Percentiles rank a stretch among this genome's conserved stretches.
Evolutionary conservation across 169 alveolate genomes (phyloP).

Genomic region (Plasmodium fragile): DNA sequence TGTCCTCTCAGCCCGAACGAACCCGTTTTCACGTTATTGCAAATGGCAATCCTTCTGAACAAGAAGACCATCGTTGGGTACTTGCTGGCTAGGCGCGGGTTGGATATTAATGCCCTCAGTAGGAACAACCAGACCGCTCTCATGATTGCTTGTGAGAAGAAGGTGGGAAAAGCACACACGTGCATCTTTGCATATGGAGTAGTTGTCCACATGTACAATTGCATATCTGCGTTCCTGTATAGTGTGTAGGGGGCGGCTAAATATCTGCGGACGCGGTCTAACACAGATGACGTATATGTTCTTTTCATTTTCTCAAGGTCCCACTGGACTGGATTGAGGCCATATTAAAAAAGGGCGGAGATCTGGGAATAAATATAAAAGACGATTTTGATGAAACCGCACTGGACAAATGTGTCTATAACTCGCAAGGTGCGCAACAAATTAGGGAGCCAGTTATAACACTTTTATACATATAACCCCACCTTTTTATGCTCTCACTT

Average conservation of each 20-base stretch:
- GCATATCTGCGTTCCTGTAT: not conserved
- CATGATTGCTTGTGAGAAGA: conserved; percentile 72
- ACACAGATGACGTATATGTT: not conserved
- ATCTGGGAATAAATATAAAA: conserved; percentile 63
- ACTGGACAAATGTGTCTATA: conserved; percentile 44
- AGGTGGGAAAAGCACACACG: conserved; percentile 3
- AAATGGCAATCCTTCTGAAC: conserved; percentile 67
- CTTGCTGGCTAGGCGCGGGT: conserved; percentile 66
- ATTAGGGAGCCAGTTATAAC: not conserved
- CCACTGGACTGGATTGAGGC: conserved; percentile 76
- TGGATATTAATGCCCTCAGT: conserved; percentile 71
- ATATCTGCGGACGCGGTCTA: not conserved
- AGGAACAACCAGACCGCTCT: conserved; percentile 73
- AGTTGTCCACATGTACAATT: not conserved
- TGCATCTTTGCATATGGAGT: not conserved
- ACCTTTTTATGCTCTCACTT: not conserved
- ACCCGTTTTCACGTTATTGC: conserved; percentile 62
- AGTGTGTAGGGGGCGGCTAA: not conserved
- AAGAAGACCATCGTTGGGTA: conserved; percentile 67
- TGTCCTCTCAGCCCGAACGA: conserved; percentile 42
- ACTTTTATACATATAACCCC: not conserved
- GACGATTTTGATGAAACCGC: conserved; percentile 71
- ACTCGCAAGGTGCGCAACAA: conserved; percentile 44
- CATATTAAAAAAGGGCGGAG: conserved; percentile 73
- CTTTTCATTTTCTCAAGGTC: conserved; percentile 21